Evolutionary conservation across 2,329 filamentous ascomycete species (phyloP).

Genomic region (Colletotrichum scovillei): DNA sequence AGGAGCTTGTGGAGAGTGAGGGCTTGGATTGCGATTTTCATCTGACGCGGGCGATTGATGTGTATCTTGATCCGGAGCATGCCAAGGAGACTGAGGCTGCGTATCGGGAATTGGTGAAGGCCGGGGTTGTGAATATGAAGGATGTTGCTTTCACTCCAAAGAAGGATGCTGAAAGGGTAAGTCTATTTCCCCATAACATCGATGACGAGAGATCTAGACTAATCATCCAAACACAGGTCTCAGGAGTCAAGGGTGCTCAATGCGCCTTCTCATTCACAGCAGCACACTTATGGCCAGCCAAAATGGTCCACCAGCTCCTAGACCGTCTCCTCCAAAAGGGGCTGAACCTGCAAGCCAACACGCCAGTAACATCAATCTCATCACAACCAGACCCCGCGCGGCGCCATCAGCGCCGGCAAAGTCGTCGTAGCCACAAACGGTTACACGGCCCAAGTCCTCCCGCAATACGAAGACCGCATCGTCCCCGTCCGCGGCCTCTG

Average conservation of each 20-base stretch:
- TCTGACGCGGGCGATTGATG: too few species aligned
- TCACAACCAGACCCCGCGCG: conserved; percentile 34
- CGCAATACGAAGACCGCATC: conserved; percentile 42
- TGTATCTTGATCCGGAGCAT: conserved; percentile 7
- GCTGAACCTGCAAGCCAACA: conserved; percentile 34
- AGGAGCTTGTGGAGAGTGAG: too few species aligned
- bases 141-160: conserved; percentile 1
- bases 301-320: not conserved
- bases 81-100: conserved; percentile 4
- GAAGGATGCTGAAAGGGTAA: conserved; percentile 9
- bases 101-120: not conserved
- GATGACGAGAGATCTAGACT: not conserved
- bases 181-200: not conserved
- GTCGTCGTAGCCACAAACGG: conserved; percentile 46
- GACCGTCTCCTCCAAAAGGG: not conserved
- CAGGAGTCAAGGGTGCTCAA: not conserved
- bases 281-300: not conserved
- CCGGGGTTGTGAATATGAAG: not conserved
- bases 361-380: conserved; percentile 12
- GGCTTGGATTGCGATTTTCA: too few species aligned
- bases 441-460: conserved; percentile 39
- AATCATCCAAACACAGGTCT: not conserved
- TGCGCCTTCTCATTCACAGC: conserved; percentile 6
- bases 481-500: conserved; percentile 36
- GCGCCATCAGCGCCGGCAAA: conserved; percentile 34